Conservation (phyloP, 768 basidiomycete genomes). For the Podaxis sp. region DNA sequence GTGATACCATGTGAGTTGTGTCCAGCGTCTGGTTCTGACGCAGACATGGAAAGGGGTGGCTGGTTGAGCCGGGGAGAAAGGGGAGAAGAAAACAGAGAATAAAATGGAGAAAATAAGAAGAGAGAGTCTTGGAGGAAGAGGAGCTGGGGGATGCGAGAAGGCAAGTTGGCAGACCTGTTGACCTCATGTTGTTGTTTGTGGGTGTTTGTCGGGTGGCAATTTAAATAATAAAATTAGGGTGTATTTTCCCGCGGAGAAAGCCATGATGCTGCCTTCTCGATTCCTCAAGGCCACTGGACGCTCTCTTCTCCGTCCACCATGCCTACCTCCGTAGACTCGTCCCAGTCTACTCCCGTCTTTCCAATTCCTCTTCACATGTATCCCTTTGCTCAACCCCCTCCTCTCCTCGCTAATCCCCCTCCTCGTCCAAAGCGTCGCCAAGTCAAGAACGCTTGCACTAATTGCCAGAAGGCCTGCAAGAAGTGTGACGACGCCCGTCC, state of each 20-base stretch:
- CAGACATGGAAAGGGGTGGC: conserved; percentile 10
- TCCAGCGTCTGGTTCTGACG: background rate
- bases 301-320: conserved; percentile 19
- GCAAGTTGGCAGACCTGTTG: conserved; percentile 23
- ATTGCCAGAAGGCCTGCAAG: conserved; percentile 90
- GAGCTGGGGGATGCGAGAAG: conserved; percentile 17
- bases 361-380: conserved; percentile 70
- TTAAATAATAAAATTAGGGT: conserved; percentile 13
- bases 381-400: conserved; percentile 49
- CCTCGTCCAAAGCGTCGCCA: conserved; percentile 78
- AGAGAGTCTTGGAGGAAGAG: conserved; percentile 19
- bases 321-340: conserved; percentile 14
- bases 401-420: conserved; percentile 43
- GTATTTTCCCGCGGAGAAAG: conserved; percentile 12
- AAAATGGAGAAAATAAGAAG: conserved; percentile 20
- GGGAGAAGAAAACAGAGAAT: conserved; percentile 18
- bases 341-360: conserved; percentile 45
- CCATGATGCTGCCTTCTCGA: conserved; percentile 13
- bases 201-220: conserved; percentile 33
- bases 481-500: conserved; percentile 91
- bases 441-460: conserved; percentile 90
- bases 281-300: conserved; percentile 8
- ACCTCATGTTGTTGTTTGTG: conserved; percentile 39
- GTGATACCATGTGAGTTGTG: conserved; percentile 29
- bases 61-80: conserved; percentile 5